Base-by-base conservation (phyloP, 306 rosid species). In the Rubus idaeus region DNA sequence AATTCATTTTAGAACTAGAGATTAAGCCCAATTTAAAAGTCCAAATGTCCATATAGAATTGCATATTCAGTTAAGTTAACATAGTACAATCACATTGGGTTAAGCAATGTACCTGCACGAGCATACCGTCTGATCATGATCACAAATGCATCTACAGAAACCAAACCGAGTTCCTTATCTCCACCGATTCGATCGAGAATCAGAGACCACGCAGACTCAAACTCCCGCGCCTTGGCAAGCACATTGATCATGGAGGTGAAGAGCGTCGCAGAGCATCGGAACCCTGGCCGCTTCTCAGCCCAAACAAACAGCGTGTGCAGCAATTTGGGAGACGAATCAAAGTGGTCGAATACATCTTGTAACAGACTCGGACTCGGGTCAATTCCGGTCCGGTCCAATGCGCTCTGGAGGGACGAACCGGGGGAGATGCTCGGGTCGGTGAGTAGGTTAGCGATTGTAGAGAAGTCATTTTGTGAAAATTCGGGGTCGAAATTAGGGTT, bases 101-200 rank as follows among this genome's bases (percentile, higher is more conserved):
- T 7, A 2, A 17, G 30, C 52, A 74, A 41, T 14, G 42, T 87
- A 94, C 98, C 96, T 79, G 93, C 96, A 4, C 91, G 92, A 3
- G 93, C 78, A 52, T 94, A 94, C 46, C 97, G 87, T 69, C 97
- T 90, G 86, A 94, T 92, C 90, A 94, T 80, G 84, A 82, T 79
- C 53, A 89, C 93, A 61, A 94, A 91, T 0, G 90, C 86, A 10
- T 82, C 88, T 10, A 56, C 80, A 1, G 96, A 79, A 77, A 94
- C 91, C 86, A 89, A 80, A 1, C 14, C 35, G 7, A 68, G 78
- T 58, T 52, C 85, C 23, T 74, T 85, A 13, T 84, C 78, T 66
- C 76, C 53, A 41, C 73, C 71, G 17, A 84, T 68, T 57, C 74
- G 77, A 73, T 71, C 83, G 23, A 83, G 85, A 76, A 94, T 75